Evolutionary conservation across 2,329 filamentous ascomycete species (phyloP), one percentile per base, ranked within the genome.

Genomic region (Metarhizium brunneum): DNA sequence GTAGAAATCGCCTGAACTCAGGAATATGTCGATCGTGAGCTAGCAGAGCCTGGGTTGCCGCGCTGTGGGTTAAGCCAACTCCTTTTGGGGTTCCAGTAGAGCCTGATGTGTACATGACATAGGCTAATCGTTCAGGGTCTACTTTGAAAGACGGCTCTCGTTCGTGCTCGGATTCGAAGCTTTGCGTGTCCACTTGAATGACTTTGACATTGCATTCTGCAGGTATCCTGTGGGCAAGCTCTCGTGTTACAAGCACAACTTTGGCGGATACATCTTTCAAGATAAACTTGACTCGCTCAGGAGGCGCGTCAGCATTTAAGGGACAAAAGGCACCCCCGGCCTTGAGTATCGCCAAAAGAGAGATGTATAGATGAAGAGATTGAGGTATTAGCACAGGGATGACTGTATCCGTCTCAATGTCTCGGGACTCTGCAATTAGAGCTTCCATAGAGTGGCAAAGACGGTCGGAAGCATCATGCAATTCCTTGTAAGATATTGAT

Each of bases 71-170:
- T 35, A 96, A 77, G 2, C 82, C 81, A 29, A 96, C 92, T 1
- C 91, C 92, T 73, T 96, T 96, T 0, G 92, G 92, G 4, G 85
- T 83, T 13, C 92, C 92, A 0, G 91, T 96, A 5, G 90, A 95
- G 3, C 91, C 91, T 49, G 90, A 95, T 1, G 92, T 96, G 68
- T 95, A 96, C 84, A 96, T 91, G 57, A 96, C 82, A 73, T 96
- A 96, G 29, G 92, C 90, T 29, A 92, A 68, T 57, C 79, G 72
- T 1, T 72, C 64, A 1, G 71, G 64, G 1, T 45, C 52, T n/a
- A 64, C 54, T 60, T 58, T 30, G 58, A 40, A 29, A 45, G 6
- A 47, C 57, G 47, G 53, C 53, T 14, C 25, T 50, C 25, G 2
- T 42, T 18, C 13, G 25, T n/a, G 4, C 2, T 25, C 20, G 3